Evolutionary conservation across 1,284 basidiomycete species (phyloP), one percentile per base, ranked within the genome.

Genomic region (Moesziomyces sp.): DNA sequence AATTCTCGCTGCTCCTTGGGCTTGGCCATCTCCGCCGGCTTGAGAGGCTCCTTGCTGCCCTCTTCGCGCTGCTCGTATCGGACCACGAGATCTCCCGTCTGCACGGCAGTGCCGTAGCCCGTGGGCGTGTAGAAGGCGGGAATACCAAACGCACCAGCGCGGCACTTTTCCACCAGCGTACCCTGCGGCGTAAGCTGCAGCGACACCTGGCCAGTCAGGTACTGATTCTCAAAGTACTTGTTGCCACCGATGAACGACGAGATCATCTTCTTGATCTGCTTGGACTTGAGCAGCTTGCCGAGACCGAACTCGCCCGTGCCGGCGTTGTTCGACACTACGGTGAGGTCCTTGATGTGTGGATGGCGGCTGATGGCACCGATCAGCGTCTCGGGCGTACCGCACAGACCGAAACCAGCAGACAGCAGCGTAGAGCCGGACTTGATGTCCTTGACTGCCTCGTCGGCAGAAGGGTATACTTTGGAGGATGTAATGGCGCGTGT

Each of bases 101-200:
- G 82, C 0, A 86, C 83, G 8, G 81, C 80, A 0, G 86, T 86
- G 10, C 85, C 85, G 61, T 74, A 76, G 1, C 95, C 96, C 3
- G 94, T 97, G 5, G 94, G 93, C 5, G 94, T 98, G 86, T 89
- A 99, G 87, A 99, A 95, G 11, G 93, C 95, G 7, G 96, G 96
- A 77, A 97, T 95, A 59, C 96, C 96, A 23, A 93, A 93, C 3
- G 92, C 95, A 62, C 93, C 93, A 5, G 95, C 92, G 35, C 95
- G 90, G 67, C 97, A 88, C 68, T 94, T 90, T 83, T 97, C 96
- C 19, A 92, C 91, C 30, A 99, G 89, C 13, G 93, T 95, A 8
- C 83, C 83, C 61, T 84, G 83, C 2, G 83, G 83, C 9, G 79
- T 74, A 3, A 84, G 62, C 58, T 83, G 72, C 45, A 84, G 62